Conservation (phyloP, 1,139 yeast species). For the Suhomyces taliae region DNA sequence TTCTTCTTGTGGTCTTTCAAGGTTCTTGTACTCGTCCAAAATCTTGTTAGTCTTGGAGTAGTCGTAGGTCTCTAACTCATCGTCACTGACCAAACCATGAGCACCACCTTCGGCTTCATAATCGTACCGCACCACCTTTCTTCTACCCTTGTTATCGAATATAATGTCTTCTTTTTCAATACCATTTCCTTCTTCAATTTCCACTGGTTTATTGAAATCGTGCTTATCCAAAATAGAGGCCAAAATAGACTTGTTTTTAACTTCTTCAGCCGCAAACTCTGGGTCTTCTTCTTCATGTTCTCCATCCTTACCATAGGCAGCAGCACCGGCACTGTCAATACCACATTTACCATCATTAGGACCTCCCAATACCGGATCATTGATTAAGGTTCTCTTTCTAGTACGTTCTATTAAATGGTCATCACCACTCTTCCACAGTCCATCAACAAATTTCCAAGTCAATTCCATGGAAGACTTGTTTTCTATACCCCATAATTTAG, state of each 20-base stretch:
- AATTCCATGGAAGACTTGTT: constrained; percentile 62
- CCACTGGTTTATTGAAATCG: constrained; percentile 65
- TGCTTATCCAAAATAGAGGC: constrained; percentile 51
- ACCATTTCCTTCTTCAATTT: constrained; percentile 44
- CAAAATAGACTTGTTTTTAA: constrained; percentile 46
- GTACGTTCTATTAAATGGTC: constrained; percentile 71
- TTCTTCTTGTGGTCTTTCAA: constrained; percentile 30
- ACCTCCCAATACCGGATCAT: constrained; percentile 7
- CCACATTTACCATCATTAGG: constrained; percentile 21
- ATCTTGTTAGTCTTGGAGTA: constrained; percentile 18
- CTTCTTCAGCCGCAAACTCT: constrained; percentile 24
- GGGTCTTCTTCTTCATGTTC: constrained; percentile 23
- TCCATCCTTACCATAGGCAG: constrained; percentile 22
- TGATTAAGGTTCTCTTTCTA: constrained; percentile 14
- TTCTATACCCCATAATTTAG: constrained; percentile 88
- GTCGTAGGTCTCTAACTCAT: constrained; percentile 18
- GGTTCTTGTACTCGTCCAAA: constrained; percentile 22
- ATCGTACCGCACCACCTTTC: constrained; percentile 34
- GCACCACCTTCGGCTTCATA: constrained; percentile 36
- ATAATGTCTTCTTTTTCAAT: constrained; percentile 45
- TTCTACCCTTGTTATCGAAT: constrained; percentile 49
- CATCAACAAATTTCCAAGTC: constrained; percentile 59
- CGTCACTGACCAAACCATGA: constrained; percentile 15
- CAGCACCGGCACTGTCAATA: constrained; percentile 21
- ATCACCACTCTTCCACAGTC: constrained; percentile 81